phyloP scores from a whole-genome alignment of 202 grass and related monocot species.

The Musa balbisiana region DNA sequence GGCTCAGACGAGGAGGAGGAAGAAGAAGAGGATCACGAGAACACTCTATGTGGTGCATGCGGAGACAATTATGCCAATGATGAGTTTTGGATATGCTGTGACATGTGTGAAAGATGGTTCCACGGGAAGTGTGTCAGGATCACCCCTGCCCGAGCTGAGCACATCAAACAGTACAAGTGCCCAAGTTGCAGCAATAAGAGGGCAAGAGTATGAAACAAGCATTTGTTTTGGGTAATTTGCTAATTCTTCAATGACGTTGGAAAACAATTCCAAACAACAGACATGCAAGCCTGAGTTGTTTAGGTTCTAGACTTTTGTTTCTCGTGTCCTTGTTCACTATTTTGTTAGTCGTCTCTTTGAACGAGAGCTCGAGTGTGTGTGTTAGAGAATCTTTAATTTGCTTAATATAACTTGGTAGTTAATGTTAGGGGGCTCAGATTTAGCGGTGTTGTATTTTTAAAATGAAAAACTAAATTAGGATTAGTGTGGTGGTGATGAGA shows the following conservation, averaged over 20 bases:
- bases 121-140: conserved; percentile 92
- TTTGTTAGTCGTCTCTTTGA: neutral
- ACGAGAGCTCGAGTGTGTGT: neutral
- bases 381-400: neutral
- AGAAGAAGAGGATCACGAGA: conserved; percentile 78
- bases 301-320: neutral
- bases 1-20: conserved; percentile 34
- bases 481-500: no score
- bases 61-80: conserved; percentile 63
- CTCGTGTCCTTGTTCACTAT: neutral
- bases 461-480: no score
- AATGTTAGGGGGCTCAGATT: no score
- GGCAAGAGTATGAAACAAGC: conserved; percentile 39
- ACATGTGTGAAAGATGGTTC: conserved; percentile 83
- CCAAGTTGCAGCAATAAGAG: conserved; percentile 74
- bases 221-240: neutral
- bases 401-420: neutral
- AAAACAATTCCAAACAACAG: neutral
- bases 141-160: conserved; percentile 74
- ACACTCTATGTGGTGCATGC: conserved; percentile 70
- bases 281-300: neutral
- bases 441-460: no score
- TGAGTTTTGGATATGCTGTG: conserved; percentile 91
- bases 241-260: neutral
- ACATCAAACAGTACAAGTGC: conserved; percentile 97